Evolutionary conservation across 2,329 filamentous ascomycete species (phyloP), one percentile per base, ranked within the genome.

Genomic region (Paramyrothecium roridum): DNA sequence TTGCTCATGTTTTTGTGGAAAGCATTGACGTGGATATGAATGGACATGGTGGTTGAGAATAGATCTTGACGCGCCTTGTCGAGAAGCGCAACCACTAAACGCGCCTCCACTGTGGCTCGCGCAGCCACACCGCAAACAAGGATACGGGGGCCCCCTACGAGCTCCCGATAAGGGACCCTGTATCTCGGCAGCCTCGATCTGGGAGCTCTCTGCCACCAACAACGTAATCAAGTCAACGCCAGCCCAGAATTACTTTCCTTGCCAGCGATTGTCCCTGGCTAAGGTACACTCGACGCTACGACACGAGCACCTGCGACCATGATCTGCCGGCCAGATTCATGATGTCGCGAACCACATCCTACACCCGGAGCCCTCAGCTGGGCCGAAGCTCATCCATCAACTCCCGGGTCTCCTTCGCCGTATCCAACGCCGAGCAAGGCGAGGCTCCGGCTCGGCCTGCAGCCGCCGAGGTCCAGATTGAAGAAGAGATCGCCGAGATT

Each of bases 401-500:
- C 69, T 86, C 84, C 61, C 82, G 89, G 57, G 77, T 91, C 51
- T 86, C 87, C 48, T 88, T 87, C 57, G 84, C 85, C 37, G 79
- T 90, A 55, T 88, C 86, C 54, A 82, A 75, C 58, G 80, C 79
- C 57, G 88, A 91, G 70, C 80, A 80, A 59, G 86, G 85, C 58
- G 81, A 87, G 57, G 75, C 78, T 57, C 74, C 75, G 19, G 75
- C 75, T 57, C 76, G 78, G 50, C 74, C 78, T 37, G 72, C 70
- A 12, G 79, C 78, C 26, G 84, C 80, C 54, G 84, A 90, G 65
- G 83, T 87, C 58, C 85, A 88, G 59, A 91, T 96, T 62, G 89
- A 92, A 58, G 93, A 98, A 68, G 95, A 99, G 76, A 96, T 99
- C 68, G 93, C 90, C 23, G 89, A 97, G 78, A 98, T 99, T 70